A percentile compares a stretch with the other conserved stretches of the same genome.
Evolutionary conservation across 164 flowering plant species (phyloP).

Genomic region (Echeveria elegans): DNA sequence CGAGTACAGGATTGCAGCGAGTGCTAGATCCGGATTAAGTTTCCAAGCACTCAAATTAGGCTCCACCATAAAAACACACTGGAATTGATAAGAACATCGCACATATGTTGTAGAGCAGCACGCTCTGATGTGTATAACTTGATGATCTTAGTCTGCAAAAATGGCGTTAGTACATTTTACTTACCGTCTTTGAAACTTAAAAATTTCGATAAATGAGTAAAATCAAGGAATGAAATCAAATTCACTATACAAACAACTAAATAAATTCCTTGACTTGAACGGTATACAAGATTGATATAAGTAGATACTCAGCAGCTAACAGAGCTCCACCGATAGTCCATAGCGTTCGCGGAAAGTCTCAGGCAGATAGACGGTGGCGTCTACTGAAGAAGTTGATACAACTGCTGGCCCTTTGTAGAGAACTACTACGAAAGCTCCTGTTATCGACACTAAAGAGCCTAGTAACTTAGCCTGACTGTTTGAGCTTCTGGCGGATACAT

Average conservation of each 20-base stretch:
- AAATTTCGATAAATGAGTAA: too few relatives aligned
- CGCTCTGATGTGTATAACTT: constrained; percentile 21
- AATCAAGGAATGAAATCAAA: too few relatives aligned
- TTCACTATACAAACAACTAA: too few relatives aligned
- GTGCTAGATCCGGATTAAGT: constrained; percentile 16
- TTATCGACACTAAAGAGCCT: constrained; percentile 30
- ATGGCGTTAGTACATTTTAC: background rate
- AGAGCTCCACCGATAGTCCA: constrained; percentile 30
- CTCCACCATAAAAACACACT: constrained; percentile 20
- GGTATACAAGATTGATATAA: constrained; percentile 19
- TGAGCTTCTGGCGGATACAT: constrained; percentile 22
- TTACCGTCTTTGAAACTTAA: too few relatives aligned
- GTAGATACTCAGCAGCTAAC: constrained; percentile 11
- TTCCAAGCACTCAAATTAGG: constrained; percentile 28
- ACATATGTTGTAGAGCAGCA: constrained; percentile 28
- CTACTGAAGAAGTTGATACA: constrained; percentile 5
- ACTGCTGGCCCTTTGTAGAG: constrained; percentile 37
- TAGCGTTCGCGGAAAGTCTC: constrained; percentile 3
- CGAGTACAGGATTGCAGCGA: constrained; percentile 23
- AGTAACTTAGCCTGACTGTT: constrained; percentile 29
- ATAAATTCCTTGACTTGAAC: too few relatives aligned
- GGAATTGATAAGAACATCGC: constrained; percentile 23
- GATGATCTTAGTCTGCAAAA: too few relatives aligned
- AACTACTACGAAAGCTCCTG: constrained; percentile 34
- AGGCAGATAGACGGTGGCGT: constrained; percentile 6